These are phyloP conservation scores for Spergularia marina DNA, from an alignment of 148 eudicot genomes.

Conservation along the genomic window DNA sequence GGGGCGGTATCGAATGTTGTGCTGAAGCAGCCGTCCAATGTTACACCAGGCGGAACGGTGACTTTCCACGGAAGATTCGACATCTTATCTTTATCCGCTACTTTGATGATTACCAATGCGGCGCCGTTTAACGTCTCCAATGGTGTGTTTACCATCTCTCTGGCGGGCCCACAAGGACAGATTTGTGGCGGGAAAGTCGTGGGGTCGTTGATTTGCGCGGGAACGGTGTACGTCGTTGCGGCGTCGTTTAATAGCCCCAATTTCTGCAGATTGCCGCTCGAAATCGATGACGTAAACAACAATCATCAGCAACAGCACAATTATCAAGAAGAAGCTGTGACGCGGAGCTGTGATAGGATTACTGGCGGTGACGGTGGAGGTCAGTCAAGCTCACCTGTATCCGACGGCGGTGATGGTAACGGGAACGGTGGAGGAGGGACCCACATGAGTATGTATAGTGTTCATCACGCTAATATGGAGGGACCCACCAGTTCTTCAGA, in stretches of 20 bases:
- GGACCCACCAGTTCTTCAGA: neutral
- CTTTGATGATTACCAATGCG: slow-evolving; percentile 11
- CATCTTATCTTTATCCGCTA: slow-evolving; percentile 36
- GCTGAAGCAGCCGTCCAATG: slow-evolving; percentile 41
- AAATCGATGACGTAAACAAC: slow-evolving; percentile 9
- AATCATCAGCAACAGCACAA: neutral
- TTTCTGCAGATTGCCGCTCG: slow-evolving; percentile 45
- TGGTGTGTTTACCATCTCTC: slow-evolving; percentile 44
- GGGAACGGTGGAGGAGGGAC: slow-evolving; percentile 13
- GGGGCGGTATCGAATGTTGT: slow-evolving; percentile 56
- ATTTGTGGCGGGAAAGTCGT: slow-evolving; percentile 68
- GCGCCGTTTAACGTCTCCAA: neutral
- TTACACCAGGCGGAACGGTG: slow-evolving; percentile 37
- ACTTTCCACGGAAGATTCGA: slow-evolving; percentile 56
- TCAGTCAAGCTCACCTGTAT: slow-evolving; percentile 24
- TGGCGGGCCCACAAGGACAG: slow-evolving; percentile 83
- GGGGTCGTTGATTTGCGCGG: slow-evolving; percentile 43
- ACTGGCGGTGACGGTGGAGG: slow-evolving; percentile 11
- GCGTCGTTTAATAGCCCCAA: slow-evolving; percentile 55
- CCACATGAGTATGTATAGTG: slow-evolving; percentile 8
- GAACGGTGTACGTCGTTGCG: slow-evolving; percentile 58
- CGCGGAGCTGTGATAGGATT: neutral
- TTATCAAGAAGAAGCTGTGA: neutral
- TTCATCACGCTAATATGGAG: too few species aligned
- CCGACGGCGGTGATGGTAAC: slow-evolving; percentile 37